These are phyloP conservation scores for Eremothecium gossypii DNA, from an alignment of 1,139 yeast genomes.

Conservation along the genomic window DNA sequence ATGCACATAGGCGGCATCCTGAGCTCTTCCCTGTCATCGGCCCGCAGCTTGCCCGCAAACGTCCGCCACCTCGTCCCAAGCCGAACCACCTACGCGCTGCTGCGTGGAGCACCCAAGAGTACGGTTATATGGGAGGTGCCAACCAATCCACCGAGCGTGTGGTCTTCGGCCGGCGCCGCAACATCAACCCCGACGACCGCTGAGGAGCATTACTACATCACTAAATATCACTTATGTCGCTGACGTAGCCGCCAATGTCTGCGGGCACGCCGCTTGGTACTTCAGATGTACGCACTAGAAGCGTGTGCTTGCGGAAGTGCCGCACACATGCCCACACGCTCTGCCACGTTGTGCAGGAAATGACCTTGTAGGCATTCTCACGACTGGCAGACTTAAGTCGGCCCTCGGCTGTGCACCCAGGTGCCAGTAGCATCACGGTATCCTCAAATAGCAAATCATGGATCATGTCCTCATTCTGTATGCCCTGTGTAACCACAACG, in stretches of 20 bases:
- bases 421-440: conserved; percentile 18
- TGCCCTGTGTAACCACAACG: too few relatives aligned
- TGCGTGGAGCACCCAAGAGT: conserved; percentile 49
- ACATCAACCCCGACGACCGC: conserved; percentile 24
- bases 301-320: conserved; percentile 30
- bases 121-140: conserved; percentile 50
- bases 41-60: conserved; percentile 35
- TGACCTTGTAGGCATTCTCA: conserved; percentile 24
- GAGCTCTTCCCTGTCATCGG: conserved; percentile 40
- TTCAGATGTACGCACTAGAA: conserved; percentile 30
- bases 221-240: conserved; percentile 16
- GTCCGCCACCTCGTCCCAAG: conserved; percentile 32
- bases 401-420: conserved; percentile 10
- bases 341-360: conserved; percentile 32
- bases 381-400: conserved; percentile 6
- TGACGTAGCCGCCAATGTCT: conserved; percentile 26
- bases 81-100: conserved; percentile 28
- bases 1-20: conserved; percentile 42
- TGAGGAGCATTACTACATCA: neutral
- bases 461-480: too few relatives aligned
- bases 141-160: conserved; percentile 33
- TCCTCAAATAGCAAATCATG: conserved; percentile 14
- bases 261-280: conserved; percentile 24
- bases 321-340: conserved; percentile 39
- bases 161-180: conserved; percentile 42